Evolutionary conservation across 2,329 filamentous ascomycete species (phyloP).

Genomic region (Clarireedia monteithiana): DNA sequence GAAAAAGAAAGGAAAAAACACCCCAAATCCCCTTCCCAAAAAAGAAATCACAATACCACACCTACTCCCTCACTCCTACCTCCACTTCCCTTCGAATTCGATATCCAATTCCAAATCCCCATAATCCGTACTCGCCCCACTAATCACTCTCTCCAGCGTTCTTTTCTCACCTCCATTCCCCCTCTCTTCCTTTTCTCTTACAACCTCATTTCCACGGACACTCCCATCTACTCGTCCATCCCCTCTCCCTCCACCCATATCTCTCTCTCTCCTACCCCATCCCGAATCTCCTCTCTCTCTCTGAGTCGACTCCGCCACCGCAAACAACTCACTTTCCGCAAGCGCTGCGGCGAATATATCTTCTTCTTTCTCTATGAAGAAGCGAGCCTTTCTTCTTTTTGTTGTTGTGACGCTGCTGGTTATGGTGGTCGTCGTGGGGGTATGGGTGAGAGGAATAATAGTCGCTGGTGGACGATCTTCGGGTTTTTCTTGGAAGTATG

Average conservation of each 20-base stretch:
- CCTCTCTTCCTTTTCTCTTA: not conserved
- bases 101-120: conserved; percentile 23
- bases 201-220: not conserved
- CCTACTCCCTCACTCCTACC: not conserved
- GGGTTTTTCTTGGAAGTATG: not conserved
- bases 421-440: not conserved
- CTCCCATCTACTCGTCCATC: too few relatives aligned
- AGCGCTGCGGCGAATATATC: conserved; percentile 19
- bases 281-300: not conserved
- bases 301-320: not conserved
- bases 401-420: too few relatives aligned
- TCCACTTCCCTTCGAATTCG: not conserved
- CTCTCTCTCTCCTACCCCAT: not conserved
- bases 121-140: conserved; percentile 23
- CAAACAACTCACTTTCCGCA: conserved; percentile 13
- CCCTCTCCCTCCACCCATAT: not conserved
- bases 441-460: not conserved
- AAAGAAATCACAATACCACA: too few relatives aligned
- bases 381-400: conserved; percentile 10
- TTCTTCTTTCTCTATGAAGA: conserved; percentile 24
- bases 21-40: too few relatives aligned
- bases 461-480: not conserved
- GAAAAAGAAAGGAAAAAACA: too few relatives aligned
- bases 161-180: conserved; percentile 3
- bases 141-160: conserved; percentile 10